phyloP scores from a whole-genome alignment of 2,329 filamentous ascomycete species.

The Ascochyta lentis region DNA sequence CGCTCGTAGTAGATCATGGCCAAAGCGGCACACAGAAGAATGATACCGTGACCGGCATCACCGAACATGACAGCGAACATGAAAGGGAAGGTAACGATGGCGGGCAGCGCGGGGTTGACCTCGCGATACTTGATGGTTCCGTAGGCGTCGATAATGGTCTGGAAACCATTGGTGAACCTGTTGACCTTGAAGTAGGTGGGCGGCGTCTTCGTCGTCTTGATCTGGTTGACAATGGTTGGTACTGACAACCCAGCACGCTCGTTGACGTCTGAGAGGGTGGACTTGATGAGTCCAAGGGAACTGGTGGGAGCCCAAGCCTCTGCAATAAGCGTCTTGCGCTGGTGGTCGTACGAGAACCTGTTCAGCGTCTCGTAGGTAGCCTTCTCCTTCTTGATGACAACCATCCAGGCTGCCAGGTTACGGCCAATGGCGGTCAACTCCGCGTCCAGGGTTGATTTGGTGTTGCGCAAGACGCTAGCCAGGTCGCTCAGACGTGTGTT shows the following conservation, averaged over 20 bases:
- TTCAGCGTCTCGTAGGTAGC: constrained; percentile 95
- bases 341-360: constrained; percentile 94
- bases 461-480: constrained; percentile 90
- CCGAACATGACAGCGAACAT: constrained; percentile 99
- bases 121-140: constrained; percentile 97
- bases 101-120: constrained; percentile 93
- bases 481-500: constrained; percentile 92
- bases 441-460: constrained; percentile 89
- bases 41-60: constrained; percentile 89
- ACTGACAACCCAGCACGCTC: constrained; percentile 95
- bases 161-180: constrained; percentile 97
- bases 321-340: constrained; percentile 93
- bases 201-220: constrained; percentile 94
- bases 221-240: constrained; percentile 97
- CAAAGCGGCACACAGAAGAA: constrained; percentile 82
- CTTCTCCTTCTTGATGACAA: constrained; percentile 98
- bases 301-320: constrained; percentile 98
- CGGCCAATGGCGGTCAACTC: constrained; percentile 94
- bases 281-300: constrained; percentile 85
- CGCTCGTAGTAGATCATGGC: constrained; percentile 99
- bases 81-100: constrained; percentile 98
- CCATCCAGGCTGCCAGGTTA: constrained; percentile 94
- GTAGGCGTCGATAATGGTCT: constrained; percentile 98
- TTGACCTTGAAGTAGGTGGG: constrained; percentile 98
- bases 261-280: constrained; percentile 94